Conservation (phyloP, 306 rosid species). For the Citrullus mucosospermus region DNA sequence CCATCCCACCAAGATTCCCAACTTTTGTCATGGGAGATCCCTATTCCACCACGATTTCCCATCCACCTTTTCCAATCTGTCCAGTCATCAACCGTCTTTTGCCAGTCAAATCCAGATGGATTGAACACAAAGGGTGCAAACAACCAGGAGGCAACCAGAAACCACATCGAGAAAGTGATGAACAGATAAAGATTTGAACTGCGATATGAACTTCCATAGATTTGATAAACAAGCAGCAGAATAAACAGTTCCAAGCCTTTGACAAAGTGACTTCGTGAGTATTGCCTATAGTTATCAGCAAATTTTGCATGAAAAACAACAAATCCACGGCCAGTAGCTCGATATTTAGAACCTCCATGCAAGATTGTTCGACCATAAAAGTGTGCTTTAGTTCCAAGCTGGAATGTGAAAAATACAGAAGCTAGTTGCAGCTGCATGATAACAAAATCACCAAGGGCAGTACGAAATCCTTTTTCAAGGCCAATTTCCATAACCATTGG, state of each 20-base stretch:
- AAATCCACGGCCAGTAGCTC: conserved; percentile 91
- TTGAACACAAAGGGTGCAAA: conserved; percentile 94
- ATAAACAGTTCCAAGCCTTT: conserved; percentile 82
- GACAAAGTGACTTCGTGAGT: conserved; percentile 90
- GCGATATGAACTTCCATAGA: conserved; percentile 55
- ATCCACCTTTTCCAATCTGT: conserved; percentile 97
- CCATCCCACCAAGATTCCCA: conserved; percentile 99
- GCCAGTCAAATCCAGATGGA: conserved; percentile 97
- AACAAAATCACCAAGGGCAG: conserved; percentile 82
- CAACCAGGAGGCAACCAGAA: conserved; percentile 84
- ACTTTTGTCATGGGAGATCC: conserved; percentile 66
- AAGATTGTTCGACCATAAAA: conserved; percentile 85
- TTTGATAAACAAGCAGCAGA: conserved; percentile 51
- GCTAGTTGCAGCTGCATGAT: conserved; percentile 97
- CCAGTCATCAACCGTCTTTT: conserved; percentile 97
- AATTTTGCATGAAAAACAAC: conserved; percentile 91
- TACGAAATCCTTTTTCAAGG: conserved; percentile 91
- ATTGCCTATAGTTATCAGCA: conserved; percentile 82
- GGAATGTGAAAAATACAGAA: conserved; percentile 94
- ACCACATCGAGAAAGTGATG: conserved; percentile 87
- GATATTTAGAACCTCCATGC: conserved; percentile 93
- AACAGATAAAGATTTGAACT: conserved; percentile 54
- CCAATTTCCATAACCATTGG: conserved; percentile 99
- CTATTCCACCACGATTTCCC: conserved; percentile 98
- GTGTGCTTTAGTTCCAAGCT: conserved; percentile 93